Base-by-base conservation (phyloP, 1,284 basidiomycete genomes). In the Schizopora paradoxa region DNA sequence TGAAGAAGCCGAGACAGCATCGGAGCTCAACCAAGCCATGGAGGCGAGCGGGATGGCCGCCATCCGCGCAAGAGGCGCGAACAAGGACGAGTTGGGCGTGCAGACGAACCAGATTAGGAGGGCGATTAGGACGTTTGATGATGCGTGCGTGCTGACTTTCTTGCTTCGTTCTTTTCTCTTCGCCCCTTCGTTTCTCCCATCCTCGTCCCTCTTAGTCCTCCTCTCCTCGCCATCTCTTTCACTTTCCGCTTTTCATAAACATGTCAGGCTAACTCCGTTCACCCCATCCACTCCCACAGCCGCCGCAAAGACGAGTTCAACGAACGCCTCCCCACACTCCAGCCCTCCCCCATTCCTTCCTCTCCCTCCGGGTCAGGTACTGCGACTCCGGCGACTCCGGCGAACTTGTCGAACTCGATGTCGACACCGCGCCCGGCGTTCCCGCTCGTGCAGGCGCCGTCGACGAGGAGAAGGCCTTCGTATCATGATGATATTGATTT, bases 1-100 rank as follows among this genome's bases (percentile, higher is more conserved):
- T 64, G 92, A 98, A 67, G 95, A 97, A 65, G 83, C 94, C 0
- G 95, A 99, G 68, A 83, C 86, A 45, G 90, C 89, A 2, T 89
- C 93, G 4, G 95, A 99, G 65, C 78, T 99, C 54, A 77, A 83
- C 57, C 70, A 76, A 28, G 70, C 81, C 10, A 37, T 51, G 33
- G 49, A 51, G 18, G 49, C 45, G 16, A 45, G 41, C 5, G 49
- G 49, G 2, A 14, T 34, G 14, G 31, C 49, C 28, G 45, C 45
- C 16, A 34, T 60, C 68, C 55, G 60, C 69, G 52, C 58, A 69
- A 45, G 64, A 67, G 55, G 65, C 19, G 31, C 31, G 64, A 49
- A 61, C 68, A 35, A 68, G 69, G 66, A 63, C 50, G 58, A 16
- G 54, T 73, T 85, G 26, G 68, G 70, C 37, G 78, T 81, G 36